Base-by-base conservation (phyloP, 306 rosid genomes). In the Prunus davidiana region DNA sequence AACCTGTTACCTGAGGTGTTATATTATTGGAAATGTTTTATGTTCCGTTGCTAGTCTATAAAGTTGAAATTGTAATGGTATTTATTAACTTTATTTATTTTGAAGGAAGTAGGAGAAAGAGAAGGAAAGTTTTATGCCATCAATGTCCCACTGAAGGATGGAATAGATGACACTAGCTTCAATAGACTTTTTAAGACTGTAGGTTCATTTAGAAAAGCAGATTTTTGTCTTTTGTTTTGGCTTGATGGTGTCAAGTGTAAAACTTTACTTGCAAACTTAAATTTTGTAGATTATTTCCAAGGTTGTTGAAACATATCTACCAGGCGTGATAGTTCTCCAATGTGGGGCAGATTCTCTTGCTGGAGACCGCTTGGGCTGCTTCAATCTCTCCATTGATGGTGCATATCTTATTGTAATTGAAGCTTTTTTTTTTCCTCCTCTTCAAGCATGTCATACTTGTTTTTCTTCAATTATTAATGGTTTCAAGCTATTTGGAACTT, bases 381-480 rank as follows among this genome's bases (percentile, higher is more conserved):
- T 95, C 96, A 95, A 95, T 88, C 99, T 95, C 83, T 95, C 99
- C 82, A 92, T 95, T 88, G 99, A 95, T 89, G 99, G 99, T 95
- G 90, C 83, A 83, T 87, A 63, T 82, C 82, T 86, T 80, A 80
- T 73, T 68, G 89, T 89, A 83, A 87, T 84, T 80, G 25, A 58
- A 49, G 47, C 52, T 20, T 46, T 83, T 84, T 38, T 38, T 38
- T 79, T 60, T 15, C 58, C 75, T 56, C 52, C 52, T 58, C 69
- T 60, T 19, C 34, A 14, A 22, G 4, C 27, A 46, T 47, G 25
- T 10, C 15, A 5, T 58, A 10, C 22, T 20, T 71, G 16, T 54
- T 34, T 55, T 41, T 6, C 6, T 3, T 72, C 58, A 43, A 2
- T 15, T 20, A 12, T 18, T 30, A 55, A 56, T 78, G 49, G 34